Evolutionary conservation across 75 land plant genomes (phyloP), one percentile per base, ranked within the genome.

Genomic region (Selaginella tamariscina): DNA sequence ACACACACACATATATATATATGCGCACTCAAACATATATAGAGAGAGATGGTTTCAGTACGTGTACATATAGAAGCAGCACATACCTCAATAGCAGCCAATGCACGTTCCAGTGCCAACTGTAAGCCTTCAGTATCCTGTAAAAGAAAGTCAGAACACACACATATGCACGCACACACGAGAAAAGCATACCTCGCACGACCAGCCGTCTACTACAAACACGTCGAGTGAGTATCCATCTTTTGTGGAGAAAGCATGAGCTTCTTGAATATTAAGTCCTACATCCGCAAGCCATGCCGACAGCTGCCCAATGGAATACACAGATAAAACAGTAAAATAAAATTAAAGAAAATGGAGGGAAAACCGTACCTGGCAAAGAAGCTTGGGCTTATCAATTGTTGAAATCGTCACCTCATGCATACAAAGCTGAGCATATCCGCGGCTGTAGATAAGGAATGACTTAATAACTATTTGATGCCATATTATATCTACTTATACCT

Each of bases 391-490:
- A 71, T 95, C 99, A 66, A 87, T 85, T 24, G 97, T 79, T 71
- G 99, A 82, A 72, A 95, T 85, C 23, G 97, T 95, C 31, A 95
- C 85, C 74, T 95, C 99, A 72, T 90, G 89, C 96, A 95, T 85
- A 39, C 5, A 39, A 15, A 39, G 5, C 49, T 39, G 49, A 39
- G 49, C 49, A 15, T 5, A 15, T 39, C 49, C 49, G 15, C 49
- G 49, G 49, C 49, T 39, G 49, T 5, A 15, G 11, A 39, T 15
- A 39, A 39, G 49, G 15, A 39, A 39, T 15, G 15, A 5, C 49
- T n/a, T n/a, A n/a, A n/a, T n/a, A n/a, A n/a, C n/a, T n/a, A n/a
- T n/a, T n/a, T n/a, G n/a, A n/a, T n/a, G n/a, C n/a, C n/a, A n/a
- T n/a, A n/a, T n/a, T n/a, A n/a, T n/a, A n/a, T 15, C 11, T 30